phyloP scores from a whole-genome alignment of 2,329 filamentous ascomycete species.

The Chaetoscypha palmicola region DNA sequence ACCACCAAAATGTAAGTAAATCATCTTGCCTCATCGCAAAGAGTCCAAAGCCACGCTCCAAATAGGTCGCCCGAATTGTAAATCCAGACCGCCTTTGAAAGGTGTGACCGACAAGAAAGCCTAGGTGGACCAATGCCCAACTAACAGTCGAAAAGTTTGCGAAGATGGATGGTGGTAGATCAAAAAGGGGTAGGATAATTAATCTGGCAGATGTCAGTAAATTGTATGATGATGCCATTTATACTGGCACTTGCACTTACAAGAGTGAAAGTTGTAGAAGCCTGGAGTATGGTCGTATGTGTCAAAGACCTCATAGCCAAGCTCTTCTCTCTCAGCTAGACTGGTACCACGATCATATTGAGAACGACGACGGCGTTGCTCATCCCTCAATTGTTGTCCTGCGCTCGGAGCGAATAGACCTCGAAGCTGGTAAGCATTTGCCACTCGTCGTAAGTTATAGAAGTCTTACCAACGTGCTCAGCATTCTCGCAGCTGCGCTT shows the following conservation, averaged over 20 bases:
- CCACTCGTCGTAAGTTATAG: no score
- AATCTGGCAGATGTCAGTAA: neutral
- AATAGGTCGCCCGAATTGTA: slow-evolving; percentile 5
- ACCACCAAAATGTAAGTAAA: slow-evolving; percentile 5
- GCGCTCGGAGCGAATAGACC: slow-evolving; percentile 76
- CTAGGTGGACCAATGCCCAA: slow-evolving; percentile 4
- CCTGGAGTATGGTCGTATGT: slow-evolving; percentile 1
- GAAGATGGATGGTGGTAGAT: slow-evolving; percentile 5
- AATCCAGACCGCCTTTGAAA: slow-evolving; percentile 4
- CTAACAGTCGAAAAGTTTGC: slow-evolving; percentile 4
- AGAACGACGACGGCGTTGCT: slow-evolving; percentile 64
- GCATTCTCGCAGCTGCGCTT: slow-evolving; percentile 83
- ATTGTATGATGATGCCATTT: neutral
- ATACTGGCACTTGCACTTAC: slow-evolving; percentile 8
- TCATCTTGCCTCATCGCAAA: neutral
- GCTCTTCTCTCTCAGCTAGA: slow-evolving; percentile 44
- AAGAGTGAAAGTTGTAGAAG: slow-evolving; percentile 14
- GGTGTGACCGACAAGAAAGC: slow-evolving; percentile 2
- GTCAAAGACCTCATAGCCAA: slow-evolving; percentile 17
- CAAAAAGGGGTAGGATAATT: slow-evolving; percentile 7
- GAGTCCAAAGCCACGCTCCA: slow-evolving; percentile 7
- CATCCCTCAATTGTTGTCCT: slow-evolving; percentile 64
- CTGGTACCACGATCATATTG: slow-evolving; percentile 77
- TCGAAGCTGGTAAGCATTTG: no score
- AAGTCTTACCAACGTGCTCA: slow-evolving; percentile 64